These are phyloP conservation scores for Blastobotrys illinoisensis DNA, from an alignment of 1,139 yeast genomes.

Conservation along the genomic window DNA sequence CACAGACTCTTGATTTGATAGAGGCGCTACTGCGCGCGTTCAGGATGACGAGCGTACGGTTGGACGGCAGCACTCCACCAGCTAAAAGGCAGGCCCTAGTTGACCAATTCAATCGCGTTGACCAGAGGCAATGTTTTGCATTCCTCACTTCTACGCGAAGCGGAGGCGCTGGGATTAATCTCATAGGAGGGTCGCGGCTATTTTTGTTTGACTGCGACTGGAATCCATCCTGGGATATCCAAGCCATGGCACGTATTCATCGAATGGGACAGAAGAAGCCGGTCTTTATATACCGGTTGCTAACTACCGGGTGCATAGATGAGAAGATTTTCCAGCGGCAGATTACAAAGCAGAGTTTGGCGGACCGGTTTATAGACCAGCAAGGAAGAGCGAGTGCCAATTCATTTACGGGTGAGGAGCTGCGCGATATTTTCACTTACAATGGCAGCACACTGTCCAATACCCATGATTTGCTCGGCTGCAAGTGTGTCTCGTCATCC, in stretches of 20 bases:
- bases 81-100: slow-evolving; percentile 62
- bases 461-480: slow-evolving; percentile 81
- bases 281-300: slow-evolving; percentile 74
- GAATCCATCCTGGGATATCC: slow-evolving; percentile 91
- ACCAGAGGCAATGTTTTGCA: slow-evolving; percentile 45
- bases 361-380: slow-evolving; percentile 66
- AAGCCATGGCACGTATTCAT: slow-evolving; percentile 94
- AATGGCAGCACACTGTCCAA: slow-evolving; percentile 50
- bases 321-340: slow-evolving; percentile 96
- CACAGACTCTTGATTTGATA: slow-evolving; percentile 77
- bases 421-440: slow-evolving; percentile 70
- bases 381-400: slow-evolving; percentile 26
- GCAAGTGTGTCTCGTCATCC: slow-evolving; percentile 44
- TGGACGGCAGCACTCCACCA: slow-evolving; percentile 82
- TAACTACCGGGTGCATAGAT: slow-evolving; percentile 76
- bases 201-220: slow-evolving; percentile 85
- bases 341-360: slow-evolving; percentile 71
- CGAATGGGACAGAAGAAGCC: slow-evolving; percentile 85
- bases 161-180: slow-evolving; percentile 90
- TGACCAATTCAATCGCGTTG: slow-evolving; percentile 55
- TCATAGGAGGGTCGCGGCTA: slow-evolving; percentile 84
- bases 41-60: slow-evolving; percentile 50
- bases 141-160: slow-evolving; percentile 83
- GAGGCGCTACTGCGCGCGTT: slow-evolving; percentile 51
- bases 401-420: slow-evolving; percentile 46